A percentile compares a stretch with the other conserved stretches of the same genome.
Evolutionary conservation across 2,329 filamentous ascomycete genomes (phyloP).

Genomic region (Talaromyces piceae): DNA sequence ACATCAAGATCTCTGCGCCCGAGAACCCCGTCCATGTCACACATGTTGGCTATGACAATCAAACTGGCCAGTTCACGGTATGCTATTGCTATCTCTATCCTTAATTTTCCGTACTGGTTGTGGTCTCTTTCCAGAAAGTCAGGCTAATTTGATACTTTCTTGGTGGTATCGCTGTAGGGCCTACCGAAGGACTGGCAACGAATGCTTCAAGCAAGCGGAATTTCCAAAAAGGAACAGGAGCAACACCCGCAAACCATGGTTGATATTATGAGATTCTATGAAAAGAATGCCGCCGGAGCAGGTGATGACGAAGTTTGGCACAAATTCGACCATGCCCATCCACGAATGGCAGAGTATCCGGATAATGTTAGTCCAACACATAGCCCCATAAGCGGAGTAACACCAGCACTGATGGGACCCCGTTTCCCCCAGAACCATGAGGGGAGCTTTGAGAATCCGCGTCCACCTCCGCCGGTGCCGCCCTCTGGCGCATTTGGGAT

Average conservation of each 20-base stretch:
- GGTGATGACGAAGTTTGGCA: slow-evolving; percentile 75
- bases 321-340: slow-evolving; percentile 85
- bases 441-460: slow-evolving; percentile 94
- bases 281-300: slow-evolving; percentile 76
- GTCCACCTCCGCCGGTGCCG: slow-evolving; percentile 85
- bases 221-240: slow-evolving; percentile 90
- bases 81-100: slow-evolving; percentile 20
- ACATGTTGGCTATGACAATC: slow-evolving; percentile 94
- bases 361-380: slow-evolving; percentile 36
- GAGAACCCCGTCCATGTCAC: slow-evolving; percentile 98
- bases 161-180: slow-evolving; percentile 49
- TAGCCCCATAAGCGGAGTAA: slow-evolving; percentile 40
- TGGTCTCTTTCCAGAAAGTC: background rate
- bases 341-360: slow-evolving; percentile 39
- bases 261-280: slow-evolving; percentile 94
- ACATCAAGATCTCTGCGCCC: slow-evolving; percentile 91
- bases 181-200: slow-evolving; percentile 97
- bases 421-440: slow-evolving; percentile 83
- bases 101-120: background rate
- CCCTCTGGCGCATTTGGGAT: slow-evolving; percentile 43
- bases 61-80: slow-evolving; percentile 93
- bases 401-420: slow-evolving; percentile 61
- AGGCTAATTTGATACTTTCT: background rate
- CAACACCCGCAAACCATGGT: slow-evolving; percentile 93
- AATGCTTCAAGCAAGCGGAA: slow-evolving; percentile 88